Percentiles rank a stretch among this genome's conserved stretches.
Conservation (phyloP, 768 basidiomycete species). For the Mycena rosella region DNA sequence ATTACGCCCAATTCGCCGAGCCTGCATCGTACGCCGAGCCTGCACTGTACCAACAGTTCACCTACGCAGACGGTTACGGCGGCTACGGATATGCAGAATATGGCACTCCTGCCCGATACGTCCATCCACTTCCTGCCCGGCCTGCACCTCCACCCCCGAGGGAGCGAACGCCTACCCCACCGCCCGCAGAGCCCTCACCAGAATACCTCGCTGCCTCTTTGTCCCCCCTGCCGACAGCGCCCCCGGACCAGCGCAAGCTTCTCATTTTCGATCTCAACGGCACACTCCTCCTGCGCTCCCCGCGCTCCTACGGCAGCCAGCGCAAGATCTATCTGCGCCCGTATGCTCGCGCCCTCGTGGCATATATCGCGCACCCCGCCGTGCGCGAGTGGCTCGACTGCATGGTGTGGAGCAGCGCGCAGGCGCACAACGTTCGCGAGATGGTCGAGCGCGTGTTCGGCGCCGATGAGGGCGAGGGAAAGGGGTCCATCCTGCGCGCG, state of each 20-base stretch:
- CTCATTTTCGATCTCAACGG: conserved; percentile 69
- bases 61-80: not conserved
- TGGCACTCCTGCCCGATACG: not conserved
- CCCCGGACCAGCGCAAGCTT: conserved; percentile 54
- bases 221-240: conserved; percentile 5
- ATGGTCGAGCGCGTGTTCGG: conserved; percentile 67
- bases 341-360: conserved; percentile 61
- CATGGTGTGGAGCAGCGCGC: conserved; percentile 77
- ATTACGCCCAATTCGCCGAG: no score
- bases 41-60: conserved; percentile 6
- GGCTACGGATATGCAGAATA: not conserved
- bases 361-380: conserved; percentile 59
- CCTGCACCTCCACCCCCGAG: conserved; percentile 5
- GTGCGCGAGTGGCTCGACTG: conserved; percentile 66
- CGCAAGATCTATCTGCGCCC: conserved; percentile 47
- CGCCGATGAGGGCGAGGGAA: conserved; percentile 24
- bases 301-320: conserved; percentile 42
- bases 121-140: not conserved
- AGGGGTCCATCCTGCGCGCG: conserved; percentile 57
- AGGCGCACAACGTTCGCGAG: conserved; percentile 66
- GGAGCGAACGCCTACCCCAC: conserved; percentile 19
- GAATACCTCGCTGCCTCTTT: conserved; percentile 28
- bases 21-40: no score
- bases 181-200: conserved; percentile 22
- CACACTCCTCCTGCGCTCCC: conserved; percentile 63